Evolutionary conservation across 2,329 filamentous ascomycete species (phyloP).

Genomic region (Talaromyces piceae): DNA sequence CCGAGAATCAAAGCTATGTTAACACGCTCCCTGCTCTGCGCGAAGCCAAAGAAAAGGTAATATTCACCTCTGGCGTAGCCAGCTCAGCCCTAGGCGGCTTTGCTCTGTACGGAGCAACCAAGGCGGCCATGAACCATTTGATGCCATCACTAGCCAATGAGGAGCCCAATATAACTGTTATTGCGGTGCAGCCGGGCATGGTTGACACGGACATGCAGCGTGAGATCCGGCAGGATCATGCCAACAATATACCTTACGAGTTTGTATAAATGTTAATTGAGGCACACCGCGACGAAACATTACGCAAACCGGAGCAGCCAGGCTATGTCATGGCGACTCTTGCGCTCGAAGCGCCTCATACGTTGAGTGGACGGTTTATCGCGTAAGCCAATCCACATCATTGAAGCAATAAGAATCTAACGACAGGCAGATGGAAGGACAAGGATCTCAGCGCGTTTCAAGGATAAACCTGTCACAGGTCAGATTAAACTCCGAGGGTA

Average conservation of each 20-base stretch:
- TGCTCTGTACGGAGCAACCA: conserved; percentile 75
- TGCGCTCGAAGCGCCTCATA: conserved; percentile 55
- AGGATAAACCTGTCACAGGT: conserved; percentile 20
- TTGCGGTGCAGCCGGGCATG: conserved; percentile 70
- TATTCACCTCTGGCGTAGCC: conserved; percentile 74
- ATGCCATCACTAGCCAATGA: conserved; percentile 65
- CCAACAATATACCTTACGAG: conserved; percentile 50
- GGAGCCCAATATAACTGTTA: conserved; percentile 65
- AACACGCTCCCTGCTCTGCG: conserved; percentile 62
- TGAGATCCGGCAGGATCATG: conserved; percentile 68
- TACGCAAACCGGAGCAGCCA: conserved; percentile 76
- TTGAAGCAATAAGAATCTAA: not conserved
- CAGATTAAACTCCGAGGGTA: no score
- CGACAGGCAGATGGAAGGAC: conserved; percentile 37
- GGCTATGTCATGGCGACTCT: conserved; percentile 80
- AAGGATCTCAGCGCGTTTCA: conserved; percentile 38
- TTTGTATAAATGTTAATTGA: conserved; percentile 33
- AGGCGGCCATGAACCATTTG: conserved; percentile 77
- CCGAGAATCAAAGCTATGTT: no score
- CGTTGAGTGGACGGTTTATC: conserved; percentile 69
- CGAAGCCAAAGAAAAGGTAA: conserved; percentile 59
- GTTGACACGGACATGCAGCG: conserved; percentile 88
- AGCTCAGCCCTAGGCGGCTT: conserved; percentile 59
- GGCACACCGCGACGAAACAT: conserved; percentile 60
- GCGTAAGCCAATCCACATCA: conserved; percentile 19